Evolutionary conservation across 129 eudicot species (phyloP), one percentile per base, ranked within the genome.

Genomic region (Arctium minus): DNA sequence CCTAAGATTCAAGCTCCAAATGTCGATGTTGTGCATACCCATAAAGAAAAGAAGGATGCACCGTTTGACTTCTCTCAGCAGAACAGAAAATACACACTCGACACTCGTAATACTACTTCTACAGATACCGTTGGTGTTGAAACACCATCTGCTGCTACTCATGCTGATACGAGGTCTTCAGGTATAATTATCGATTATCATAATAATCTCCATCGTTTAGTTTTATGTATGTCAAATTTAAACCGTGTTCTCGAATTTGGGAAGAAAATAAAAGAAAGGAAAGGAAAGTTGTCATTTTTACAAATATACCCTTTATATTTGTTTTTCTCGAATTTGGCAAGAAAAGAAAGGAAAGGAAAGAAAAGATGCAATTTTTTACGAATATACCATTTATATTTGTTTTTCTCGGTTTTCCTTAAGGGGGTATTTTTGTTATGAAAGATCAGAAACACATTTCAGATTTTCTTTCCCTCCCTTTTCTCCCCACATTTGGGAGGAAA

Each of bases 161-260:
- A 86, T 79, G 75, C 85, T 70, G 90, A 82, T 70, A 69, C 42
- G 18, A 80, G 88, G 39, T 83, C 91, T 87, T 85, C 92, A 76
- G 96, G 94, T 92, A 79, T 75, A 18, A 0, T 29, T 70, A 77
- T 36, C 5, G 27, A 27, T 64, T 35, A 9, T 46, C 3, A 15
- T 4, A 6, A n/a, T 29, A 69, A 42, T 60, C 15, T 76, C 5
- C 13, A 5, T 29, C 3, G 2, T 42, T 36, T 35, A 50, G 3
- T 70, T 69, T 18, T 67, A 56, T 13, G 3, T 46, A 7, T 53
- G 65, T 53, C 22, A 56, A 56, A 27, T 56, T 0, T 8, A 46
- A 46, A 46, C 2, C 1, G 56, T 7, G 13, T 9, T 10, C 15
- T 46, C 15, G 15, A 46, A 10, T 46, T 46, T 46, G 15, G 17